Evolutionary conservation across 1,139 yeast species (phyloP).

Genomic region (Debaryomyces psychrophilus): DNA sequence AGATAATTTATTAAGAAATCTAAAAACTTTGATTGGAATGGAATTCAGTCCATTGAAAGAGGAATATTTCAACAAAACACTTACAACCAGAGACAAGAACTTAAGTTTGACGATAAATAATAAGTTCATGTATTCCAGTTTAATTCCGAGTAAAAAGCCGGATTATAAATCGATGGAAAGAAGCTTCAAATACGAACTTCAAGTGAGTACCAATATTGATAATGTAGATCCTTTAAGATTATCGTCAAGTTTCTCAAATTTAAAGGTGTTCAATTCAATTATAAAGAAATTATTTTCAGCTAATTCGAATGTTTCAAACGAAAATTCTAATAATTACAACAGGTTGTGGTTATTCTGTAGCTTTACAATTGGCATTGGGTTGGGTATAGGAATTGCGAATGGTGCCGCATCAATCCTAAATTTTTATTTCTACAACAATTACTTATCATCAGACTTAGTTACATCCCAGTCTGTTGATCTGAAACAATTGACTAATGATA

Average conservation of each 20-base stretch:
- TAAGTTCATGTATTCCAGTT: conserved; percentile 26
- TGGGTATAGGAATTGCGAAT: conserved; percentile 34
- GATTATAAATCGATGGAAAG: conserved; percentile 39
- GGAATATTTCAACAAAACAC: conserved; percentile 1
- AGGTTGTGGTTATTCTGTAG: conserved; percentile 33
- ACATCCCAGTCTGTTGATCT: not conserved
- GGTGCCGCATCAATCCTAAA: conserved; percentile 23
- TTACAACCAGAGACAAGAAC: conserved; percentile 4
- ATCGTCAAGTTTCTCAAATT: conserved; percentile 27
- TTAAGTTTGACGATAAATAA: conserved; percentile 8
- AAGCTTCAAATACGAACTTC: conserved; percentile 36
- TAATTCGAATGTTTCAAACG: conserved; percentile 11
- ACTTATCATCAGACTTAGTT: conserved; percentile 3
- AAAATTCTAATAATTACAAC: conserved; percentile 11
- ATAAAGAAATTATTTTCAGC: conserved; percentile 18
- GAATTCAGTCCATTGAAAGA: conserved; percentile 20
- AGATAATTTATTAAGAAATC: conserved; percentile 26
- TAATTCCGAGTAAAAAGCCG: conserved; percentile 26
- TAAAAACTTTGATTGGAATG: conserved; percentile 32
- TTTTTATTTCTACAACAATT: conserved; percentile 8
- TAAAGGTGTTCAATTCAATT: conserved; percentile 22
- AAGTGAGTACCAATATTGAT: conserved; percentile 25
- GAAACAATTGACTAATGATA: conserved; percentile 3
- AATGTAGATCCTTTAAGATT: conserved; percentile 38
- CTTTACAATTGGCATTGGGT: conserved; percentile 40